Conservation (phyloP, 2,329 filamentous ascomycete genomes). For the Colletotrichum musae region DNA sequence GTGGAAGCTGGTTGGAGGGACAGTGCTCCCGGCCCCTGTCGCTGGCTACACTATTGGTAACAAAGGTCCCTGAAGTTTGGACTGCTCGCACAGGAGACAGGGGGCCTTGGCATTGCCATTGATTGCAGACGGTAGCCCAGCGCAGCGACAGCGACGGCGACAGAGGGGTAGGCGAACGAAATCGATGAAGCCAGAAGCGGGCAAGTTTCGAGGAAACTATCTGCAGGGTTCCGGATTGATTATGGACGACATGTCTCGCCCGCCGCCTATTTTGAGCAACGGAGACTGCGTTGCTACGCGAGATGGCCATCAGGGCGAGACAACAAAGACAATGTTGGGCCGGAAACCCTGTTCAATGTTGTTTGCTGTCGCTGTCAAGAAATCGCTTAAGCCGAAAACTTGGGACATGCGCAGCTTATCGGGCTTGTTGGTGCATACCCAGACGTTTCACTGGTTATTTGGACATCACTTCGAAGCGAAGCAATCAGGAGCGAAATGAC, state of each 20-base stretch:
- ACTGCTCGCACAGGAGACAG: constrained; percentile 1
- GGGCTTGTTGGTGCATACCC: background rate
- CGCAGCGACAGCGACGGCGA: constrained; percentile 1
- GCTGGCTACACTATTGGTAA: constrained; percentile 9
- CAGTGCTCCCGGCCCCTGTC: constrained; percentile 26
- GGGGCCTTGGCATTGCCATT: constrained; percentile 18
- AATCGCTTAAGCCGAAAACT: constrained; percentile 5
- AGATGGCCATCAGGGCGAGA: constrained; percentile 30
- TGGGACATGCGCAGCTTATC: background rate
- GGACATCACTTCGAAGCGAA: background rate
- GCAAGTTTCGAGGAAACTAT: constrained; percentile 4
- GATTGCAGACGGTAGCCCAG: background rate
- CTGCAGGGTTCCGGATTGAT: constrained; percentile 32
- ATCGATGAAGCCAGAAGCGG: constrained; percentile 5
- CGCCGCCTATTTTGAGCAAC: constrained; percentile 30
- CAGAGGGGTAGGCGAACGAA: constrained; percentile 11
- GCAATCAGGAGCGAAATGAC: background rate
- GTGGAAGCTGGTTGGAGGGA: constrained; percentile 27
- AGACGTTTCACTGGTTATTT: constrained; percentile 10
- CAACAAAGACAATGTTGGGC: constrained; percentile 10
- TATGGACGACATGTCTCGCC: constrained; percentile 32
- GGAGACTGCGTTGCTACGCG: constrained; percentile 27
- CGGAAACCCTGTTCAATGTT: background rate
- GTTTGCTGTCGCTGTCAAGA: constrained; percentile 15
- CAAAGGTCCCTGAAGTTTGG: constrained; percentile 29